Base-by-base conservation (phyloP, 2,329 filamentous ascomycete genomes). In the Fusarium sp. region DNA sequence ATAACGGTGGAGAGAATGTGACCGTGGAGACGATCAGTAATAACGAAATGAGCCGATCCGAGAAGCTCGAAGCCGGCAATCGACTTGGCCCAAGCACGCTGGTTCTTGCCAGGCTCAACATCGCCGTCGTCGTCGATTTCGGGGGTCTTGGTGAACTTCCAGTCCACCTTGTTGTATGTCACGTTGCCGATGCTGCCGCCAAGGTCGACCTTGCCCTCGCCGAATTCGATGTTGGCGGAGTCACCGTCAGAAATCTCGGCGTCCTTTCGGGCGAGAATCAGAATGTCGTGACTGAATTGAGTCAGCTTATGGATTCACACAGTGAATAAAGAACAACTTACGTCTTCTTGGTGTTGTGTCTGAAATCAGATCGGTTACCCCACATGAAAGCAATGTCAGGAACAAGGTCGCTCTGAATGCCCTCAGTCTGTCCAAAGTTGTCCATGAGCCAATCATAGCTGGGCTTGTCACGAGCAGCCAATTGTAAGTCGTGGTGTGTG, bases 321-420 rank as follows among this genome's bases (percentile, higher is more conserved):
- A 12, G 4, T 6, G n/a, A 16, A 23, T 15, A 26, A 38, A 34
- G 6, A n/a, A 31, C 26, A 36, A 71, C 72, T 67, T 53, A 74
- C 72, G 72, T 74, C 63, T 74, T 74, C 57, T 66, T 60, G 26
- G 70, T 73, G 53, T 74, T 74, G 68, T 59, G 50, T 38, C 72
- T 40, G 13, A 73, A 73, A 42, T 74, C 72, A 33, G 72, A 73
- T 44, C 72, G 58, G 45, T 74, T 74, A 26, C 72, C 72, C 72
- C 72, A 74, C 72, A 74, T 74, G 58, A 74, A 74, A 12, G 72
- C 72, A 54, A 74, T 74, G 23, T 74, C 72, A 30, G 72, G 72
- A 20, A 74, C 65, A 28, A 74, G 72, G 12, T 74, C 72, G 36
- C 46, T 71, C 31, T 72, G 52, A 36, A 74, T 74, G 23, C 72